Evolutionary conservation across 2,329 filamentous ascomycete species (phyloP).

Genomic region (Geosmithia putterillii): DNA sequence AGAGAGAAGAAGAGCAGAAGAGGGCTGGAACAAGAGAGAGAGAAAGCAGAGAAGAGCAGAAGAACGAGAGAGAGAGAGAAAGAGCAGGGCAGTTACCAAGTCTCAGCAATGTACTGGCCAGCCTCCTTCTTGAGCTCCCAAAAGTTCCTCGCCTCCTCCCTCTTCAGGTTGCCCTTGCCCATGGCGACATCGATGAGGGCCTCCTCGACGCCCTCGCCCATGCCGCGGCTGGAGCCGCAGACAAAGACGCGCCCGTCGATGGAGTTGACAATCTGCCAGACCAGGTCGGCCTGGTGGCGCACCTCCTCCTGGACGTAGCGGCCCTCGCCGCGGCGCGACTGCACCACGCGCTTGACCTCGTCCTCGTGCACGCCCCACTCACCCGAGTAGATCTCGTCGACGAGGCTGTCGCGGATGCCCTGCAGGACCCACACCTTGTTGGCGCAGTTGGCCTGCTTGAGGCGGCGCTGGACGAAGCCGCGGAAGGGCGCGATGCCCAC

Average conservation of each 20-base stretch:
- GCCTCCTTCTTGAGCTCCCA: constrained; percentile 87
- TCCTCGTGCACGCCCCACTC: constrained; percentile 92
- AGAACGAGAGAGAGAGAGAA: no score
- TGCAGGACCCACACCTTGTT: constrained; percentile 98
- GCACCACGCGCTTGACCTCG: constrained; percentile 70
- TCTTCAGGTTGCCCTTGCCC: constrained; percentile 77
- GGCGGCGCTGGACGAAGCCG: constrained; percentile 86
- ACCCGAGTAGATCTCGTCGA: constrained; percentile 93
- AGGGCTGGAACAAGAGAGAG: no score
- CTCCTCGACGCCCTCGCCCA: constrained; percentile 91
- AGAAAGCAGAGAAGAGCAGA: no score
- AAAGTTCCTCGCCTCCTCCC: constrained; percentile 72
- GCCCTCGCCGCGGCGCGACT: constrained; percentile 64
- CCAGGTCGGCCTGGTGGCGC: constrained; percentile 78
- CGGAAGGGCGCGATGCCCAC: constrained; percentile 97
- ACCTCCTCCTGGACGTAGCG: constrained; percentile 97
- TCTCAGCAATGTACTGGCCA: constrained; percentile 89
- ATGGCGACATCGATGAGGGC: constrained; percentile 85
- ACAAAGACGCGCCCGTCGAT: constrained; percentile 96
- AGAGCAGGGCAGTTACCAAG: no score
- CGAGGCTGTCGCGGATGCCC: constrained; percentile 81
- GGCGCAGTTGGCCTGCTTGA: constrained; percentile 89
- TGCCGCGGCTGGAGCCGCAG: constrained; percentile 87
- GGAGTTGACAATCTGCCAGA: constrained; percentile 95
- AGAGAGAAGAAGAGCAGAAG: no score